Evolutionary conservation across 352 stramenopile species (phyloP).

Genomic region (Achlya hypogyna): DNA sequence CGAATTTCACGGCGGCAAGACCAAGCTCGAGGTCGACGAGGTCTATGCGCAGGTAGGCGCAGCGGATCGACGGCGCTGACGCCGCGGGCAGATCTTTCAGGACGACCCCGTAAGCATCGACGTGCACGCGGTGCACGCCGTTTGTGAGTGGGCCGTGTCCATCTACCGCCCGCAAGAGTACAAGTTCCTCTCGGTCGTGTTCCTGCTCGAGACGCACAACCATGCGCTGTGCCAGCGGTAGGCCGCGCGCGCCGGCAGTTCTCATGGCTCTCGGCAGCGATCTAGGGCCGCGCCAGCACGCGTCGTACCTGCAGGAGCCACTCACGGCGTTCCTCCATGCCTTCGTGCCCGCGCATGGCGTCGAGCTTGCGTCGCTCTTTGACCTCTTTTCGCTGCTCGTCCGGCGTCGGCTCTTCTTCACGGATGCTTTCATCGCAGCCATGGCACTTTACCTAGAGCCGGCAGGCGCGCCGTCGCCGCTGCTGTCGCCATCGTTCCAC

Average conservation of each 20-base stretch:
- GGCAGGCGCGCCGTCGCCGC: neutral
- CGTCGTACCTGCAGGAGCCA: conserved; percentile 42
- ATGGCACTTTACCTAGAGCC: neutral
- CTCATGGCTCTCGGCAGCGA: conserved; percentile 33
- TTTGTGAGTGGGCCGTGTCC: conserved; percentile 79
- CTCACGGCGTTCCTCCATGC: conserved; percentile 62
- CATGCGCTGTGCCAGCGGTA: conserved; percentile 36
- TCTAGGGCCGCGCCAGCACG: neutral
- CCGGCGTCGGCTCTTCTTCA: conserved; percentile 15
- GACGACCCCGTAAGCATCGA: conserved; percentile 37
- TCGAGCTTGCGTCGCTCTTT: conserved; percentile 7
- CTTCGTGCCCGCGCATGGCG: conserved; percentile 55
- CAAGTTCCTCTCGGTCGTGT: conserved; percentile 66
- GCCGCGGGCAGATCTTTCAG: conserved; percentile 7
- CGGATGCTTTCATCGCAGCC: neutral
- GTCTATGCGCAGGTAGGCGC: conserved; percentile 2
- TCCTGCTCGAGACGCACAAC: conserved; percentile 77
- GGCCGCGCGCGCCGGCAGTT: neutral
- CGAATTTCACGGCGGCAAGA: conserved; percentile 18
- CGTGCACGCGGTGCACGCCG: conserved; percentile 51
- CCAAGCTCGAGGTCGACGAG: conserved; percentile 16
- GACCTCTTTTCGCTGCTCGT: conserved; percentile 18
- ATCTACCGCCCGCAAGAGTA: conserved; percentile 73
- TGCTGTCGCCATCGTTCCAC: conserved; percentile 75
- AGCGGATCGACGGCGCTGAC: neutral